Percentiles rank a stretch among this genome's conserved stretches.
Evolutionary conservation across 768 basidiomycete species (phyloP).

Genomic region (Mycena olivaceomarginata): DNA sequence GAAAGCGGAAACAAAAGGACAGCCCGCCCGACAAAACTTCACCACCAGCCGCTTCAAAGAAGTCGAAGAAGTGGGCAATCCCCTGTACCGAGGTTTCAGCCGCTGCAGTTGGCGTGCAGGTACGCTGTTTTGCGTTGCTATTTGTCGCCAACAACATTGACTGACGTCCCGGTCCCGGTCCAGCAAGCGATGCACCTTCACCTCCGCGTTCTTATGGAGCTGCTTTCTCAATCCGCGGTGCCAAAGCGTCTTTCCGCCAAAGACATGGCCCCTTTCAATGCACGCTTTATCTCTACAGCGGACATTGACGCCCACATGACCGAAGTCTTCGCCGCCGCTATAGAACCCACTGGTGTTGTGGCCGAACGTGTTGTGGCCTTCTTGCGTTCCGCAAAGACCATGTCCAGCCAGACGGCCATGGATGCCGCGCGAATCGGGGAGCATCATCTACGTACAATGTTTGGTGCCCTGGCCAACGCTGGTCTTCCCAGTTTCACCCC

Average conservation of each 20-base stretch:
- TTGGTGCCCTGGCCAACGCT: conserved; percentile 2
- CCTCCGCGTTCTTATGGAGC: neutral
- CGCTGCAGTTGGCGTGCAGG: neutral
- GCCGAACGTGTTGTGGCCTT: neutral
- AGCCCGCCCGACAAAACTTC: no score
- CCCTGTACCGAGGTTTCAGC: neutral
- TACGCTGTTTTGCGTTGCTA: neutral
- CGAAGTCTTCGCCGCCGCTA: neutral
- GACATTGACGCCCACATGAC: conserved; percentile 7
- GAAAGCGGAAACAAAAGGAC: no score
- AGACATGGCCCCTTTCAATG: neutral
- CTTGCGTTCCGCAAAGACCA: neutral
- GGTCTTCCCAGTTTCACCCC: neutral
- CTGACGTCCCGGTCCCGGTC: no score
- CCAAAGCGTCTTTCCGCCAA: neutral
- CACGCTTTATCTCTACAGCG: neutral
- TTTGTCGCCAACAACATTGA: neutral
- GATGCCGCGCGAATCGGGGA: neutral
- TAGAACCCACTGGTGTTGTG: neutral
- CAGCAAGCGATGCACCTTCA: conserved; percentile 1
- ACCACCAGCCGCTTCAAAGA: no score
- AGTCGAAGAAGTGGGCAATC: neutral
- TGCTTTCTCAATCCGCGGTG: neutral
- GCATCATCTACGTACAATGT: neutral
- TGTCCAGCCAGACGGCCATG: neutral